phyloP scores from a whole-genome alignment of 208 protist species.

The Tritrichomonas musculus region DNA sequence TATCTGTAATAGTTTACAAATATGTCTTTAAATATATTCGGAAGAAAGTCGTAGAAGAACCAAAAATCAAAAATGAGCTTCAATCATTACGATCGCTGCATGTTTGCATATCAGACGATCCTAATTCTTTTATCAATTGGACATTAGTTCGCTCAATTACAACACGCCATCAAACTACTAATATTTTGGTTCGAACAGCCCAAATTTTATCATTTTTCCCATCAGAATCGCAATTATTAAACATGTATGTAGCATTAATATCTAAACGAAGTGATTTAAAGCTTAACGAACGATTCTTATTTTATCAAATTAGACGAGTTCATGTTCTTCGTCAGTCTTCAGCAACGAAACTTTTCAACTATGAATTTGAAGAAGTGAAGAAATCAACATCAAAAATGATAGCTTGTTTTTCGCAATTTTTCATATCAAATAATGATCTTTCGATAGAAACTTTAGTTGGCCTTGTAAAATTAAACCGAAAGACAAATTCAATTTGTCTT shows the following conservation, averaged over 20 bases:
- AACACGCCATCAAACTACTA: not conserved
- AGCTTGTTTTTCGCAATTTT: not conserved
- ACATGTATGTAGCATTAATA: not conserved
- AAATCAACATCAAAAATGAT: not conserved
- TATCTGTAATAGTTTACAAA: not conserved
- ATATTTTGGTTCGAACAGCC: not conserved
- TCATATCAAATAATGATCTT: not conserved
- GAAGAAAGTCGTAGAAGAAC: not conserved
- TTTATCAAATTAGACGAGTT: not conserved
- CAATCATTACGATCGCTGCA: not conserved
- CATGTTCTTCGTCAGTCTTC: not conserved
- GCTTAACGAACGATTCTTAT: not conserved
- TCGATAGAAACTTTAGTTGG: not conserved
- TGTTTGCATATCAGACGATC: not conserved
- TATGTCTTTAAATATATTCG: not conserved
- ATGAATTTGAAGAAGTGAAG: slow-evolving; percentile 2
- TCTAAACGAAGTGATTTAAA: not conserved
- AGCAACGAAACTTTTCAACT: not conserved
- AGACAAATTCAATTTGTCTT: not conserved
- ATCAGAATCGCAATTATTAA: not conserved
- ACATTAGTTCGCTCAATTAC: not conserved
- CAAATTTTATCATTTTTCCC: slow-evolving; percentile 7
- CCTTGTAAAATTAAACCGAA: not conserved
- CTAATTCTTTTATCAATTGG: not conserved
- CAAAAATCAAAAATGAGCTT: not conserved